Evolutionary conservation across 768 basidiomycete species (phyloP), one percentile per base, ranked within the genome.

Genomic region (Xerocomellus amylosporus): DNA sequence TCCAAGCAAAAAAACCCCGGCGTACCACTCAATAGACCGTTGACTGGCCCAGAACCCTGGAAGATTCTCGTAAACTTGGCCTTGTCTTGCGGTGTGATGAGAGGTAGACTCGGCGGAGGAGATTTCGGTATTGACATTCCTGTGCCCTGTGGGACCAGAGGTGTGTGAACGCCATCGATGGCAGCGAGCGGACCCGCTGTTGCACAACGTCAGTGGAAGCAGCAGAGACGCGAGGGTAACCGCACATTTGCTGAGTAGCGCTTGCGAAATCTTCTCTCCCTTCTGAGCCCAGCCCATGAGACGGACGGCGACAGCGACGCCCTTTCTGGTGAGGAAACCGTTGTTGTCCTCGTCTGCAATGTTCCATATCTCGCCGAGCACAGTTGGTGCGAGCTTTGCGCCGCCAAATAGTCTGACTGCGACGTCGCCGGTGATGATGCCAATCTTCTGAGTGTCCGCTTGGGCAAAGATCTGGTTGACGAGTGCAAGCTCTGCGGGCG

Each of bases 221-320:
- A 28, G 24, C 15, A 41, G 26, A 36, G 42, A 46, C 34, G 53
- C 36, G 51, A 54, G 3, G 19, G 31, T 20, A 46, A 55, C 70
- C 88, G 75, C 65, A 96, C 95, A 79, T 79, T 87, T 88, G 60
- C 73, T 75, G 53, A 88, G 73, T 49, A 90, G 73, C 43, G 85
- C 82, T 30, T 79, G 75, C 2, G 81, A 77, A 36, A 89, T 69
- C 56, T 79, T 79, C 67, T 89, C 88, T 59, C 86, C 93, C 62
- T 86, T 86, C 77, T 98, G 97, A 3, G 93, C 90, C 79, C 90
- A 90, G 5, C 90, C 93, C 57, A 99, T 93, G 47, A 98, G 78
- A 53, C 97, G 80, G n/a, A 96, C 77, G 26, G 91, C 94, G 56
- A 89, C 78, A 17, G 92, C 86, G 62, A 93, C 90, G 41, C 90